These are phyloP conservation scores for Schrenkiella parvula DNA, from an alignment of 345 rosid species.

Conservation along the genomic window DNA sequence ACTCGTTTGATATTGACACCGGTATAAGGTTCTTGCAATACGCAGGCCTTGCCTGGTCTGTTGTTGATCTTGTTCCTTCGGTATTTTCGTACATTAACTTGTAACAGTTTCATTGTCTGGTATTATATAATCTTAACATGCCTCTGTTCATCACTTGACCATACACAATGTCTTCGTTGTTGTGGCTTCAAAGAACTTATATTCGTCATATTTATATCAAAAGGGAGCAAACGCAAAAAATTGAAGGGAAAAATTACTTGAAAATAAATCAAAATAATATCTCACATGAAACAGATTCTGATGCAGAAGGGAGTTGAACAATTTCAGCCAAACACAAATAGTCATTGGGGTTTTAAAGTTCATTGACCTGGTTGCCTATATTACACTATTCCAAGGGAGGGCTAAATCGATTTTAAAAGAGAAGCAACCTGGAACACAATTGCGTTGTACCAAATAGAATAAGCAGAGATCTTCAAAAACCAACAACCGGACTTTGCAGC, in stretches of 20 bases:
- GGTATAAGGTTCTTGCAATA: slow-evolving; percentile 88
- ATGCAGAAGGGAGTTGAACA: slow-evolving; percentile 23
- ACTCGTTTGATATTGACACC: slow-evolving; percentile 69
- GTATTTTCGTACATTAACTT: slow-evolving; percentile 50
- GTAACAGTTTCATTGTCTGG: slow-evolving; percentile 21
- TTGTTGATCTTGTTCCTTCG: slow-evolving; percentile 88
- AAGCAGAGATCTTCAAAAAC: slow-evolving; percentile 33
- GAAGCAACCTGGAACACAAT: slow-evolving; percentile 28
- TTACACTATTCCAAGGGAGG: slow-evolving; percentile 29
- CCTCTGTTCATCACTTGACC: background rate
- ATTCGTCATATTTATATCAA: background rate
- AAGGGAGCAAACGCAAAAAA: background rate
- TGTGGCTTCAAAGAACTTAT: background rate
- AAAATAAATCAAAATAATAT: slow-evolving; percentile 10
- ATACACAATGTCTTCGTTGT: background rate
- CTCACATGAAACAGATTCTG: slow-evolving; percentile 21
- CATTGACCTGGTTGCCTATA: slow-evolving; percentile 30
- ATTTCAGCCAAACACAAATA: slow-evolving; percentile 25
- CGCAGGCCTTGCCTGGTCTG: slow-evolving; percentile 97
- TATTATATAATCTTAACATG: background rate
- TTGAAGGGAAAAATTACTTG: background rate
- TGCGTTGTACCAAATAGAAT: slow-evolving; percentile 27
- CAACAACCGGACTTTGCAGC: slow-evolving; percentile 24
- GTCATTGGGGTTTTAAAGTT: slow-evolving; percentile 16
- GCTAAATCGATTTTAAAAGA: slow-evolving; percentile 17